These are phyloP conservation scores for Dendrocalamus latiflorus DNA, from an alignment of 202 grass and related monocot genomes.

Conservation along the genomic window DNA sequence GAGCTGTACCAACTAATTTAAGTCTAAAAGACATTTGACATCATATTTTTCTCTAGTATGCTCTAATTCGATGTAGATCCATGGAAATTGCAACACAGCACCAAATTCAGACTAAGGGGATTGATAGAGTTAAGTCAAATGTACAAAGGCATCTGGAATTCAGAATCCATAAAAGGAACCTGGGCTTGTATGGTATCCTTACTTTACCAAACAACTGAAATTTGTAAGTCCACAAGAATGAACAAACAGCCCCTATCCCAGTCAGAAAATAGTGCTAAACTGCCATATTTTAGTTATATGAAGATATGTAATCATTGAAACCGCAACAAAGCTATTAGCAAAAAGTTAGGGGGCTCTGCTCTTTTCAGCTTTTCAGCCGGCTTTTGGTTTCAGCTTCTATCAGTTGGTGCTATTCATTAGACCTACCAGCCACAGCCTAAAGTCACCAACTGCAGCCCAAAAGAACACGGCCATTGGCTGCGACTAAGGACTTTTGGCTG, in stretches of 20 bases:
- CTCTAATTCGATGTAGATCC: not conserved
- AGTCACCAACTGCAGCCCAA: too few relatives aligned
- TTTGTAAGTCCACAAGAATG: not conserved
- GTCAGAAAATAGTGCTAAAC: not conserved
- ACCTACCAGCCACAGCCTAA: too few relatives aligned
- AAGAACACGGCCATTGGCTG: too few relatives aligned
- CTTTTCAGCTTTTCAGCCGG: too few relatives aligned
- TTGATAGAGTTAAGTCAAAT: too few relatives aligned
- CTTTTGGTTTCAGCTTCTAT: too few relatives aligned
- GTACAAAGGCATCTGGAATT: too few relatives aligned
- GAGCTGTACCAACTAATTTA: not conserved
- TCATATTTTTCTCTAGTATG: not conserved
- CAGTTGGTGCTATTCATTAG: too few relatives aligned
- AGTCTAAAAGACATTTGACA: not conserved
- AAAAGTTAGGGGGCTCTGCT: not conserved
- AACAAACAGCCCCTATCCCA: not conserved
- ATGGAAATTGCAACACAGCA: too few relatives aligned
- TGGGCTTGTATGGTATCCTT: not conserved
- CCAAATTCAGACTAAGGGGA: too few relatives aligned
- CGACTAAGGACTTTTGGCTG: fast-evolving
- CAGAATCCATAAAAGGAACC: not conserved
- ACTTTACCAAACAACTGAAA: not conserved
- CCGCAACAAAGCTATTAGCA: not conserved
- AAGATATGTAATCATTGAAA: not conserved
- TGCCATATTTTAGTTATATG: not conserved